phyloP scores from a whole-genome alignment of 129 eudicot species.

The Smallanthus sonchifolius region DNA sequence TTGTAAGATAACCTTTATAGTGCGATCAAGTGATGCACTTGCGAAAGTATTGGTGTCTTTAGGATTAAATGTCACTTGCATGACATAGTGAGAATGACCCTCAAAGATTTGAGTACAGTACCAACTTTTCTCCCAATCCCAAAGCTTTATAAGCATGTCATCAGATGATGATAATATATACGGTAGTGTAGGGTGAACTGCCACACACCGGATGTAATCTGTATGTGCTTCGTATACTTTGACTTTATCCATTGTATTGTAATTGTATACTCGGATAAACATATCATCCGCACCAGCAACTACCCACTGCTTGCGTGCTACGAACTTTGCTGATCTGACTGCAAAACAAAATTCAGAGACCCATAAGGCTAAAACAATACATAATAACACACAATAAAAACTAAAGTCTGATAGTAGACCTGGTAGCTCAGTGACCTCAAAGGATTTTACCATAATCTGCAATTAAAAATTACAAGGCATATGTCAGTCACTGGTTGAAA shows the following conservation, averaged over 20 bases:
- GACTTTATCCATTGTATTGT: slow-evolving; percentile 68
- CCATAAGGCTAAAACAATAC: slow-evolving; percentile 9
- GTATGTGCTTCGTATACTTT: slow-evolving; percentile 75
- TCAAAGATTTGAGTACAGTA: slow-evolving; percentile 72
- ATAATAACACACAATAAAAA: background rate
- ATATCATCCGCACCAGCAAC: slow-evolving; percentile 87
- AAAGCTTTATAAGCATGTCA: slow-evolving; percentile 82
- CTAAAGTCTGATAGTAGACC: slow-evolving; percentile 38
- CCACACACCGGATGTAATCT: slow-evolving; percentile 72
- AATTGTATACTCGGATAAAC: slow-evolving; percentile 70
- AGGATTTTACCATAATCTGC: slow-evolving; percentile 81
- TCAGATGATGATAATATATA: slow-evolving; percentile 75
- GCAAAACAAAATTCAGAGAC: slow-evolving; percentile 9
- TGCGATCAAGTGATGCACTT: slow-evolving; percentile 82
- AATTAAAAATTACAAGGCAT: slow-evolving; percentile 3
- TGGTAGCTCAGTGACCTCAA: slow-evolving; percentile 83
- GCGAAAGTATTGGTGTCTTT: slow-evolving; percentile 75
- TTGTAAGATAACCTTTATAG: slow-evolving; percentile 49
- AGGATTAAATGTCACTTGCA: slow-evolving; percentile 80
- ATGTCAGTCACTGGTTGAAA: background rate
- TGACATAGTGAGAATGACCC: slow-evolving; percentile 84
- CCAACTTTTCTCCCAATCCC: slow-evolving; percentile 94
- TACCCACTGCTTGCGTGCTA: slow-evolving; percentile 78
- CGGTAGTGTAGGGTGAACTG: slow-evolving; percentile 82
- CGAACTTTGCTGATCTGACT: slow-evolving; percentile 81